phyloP scores from a whole-genome alignment of 2,329 filamentous ascomycete genomes.

The Colletotrichum sp. region DNA sequence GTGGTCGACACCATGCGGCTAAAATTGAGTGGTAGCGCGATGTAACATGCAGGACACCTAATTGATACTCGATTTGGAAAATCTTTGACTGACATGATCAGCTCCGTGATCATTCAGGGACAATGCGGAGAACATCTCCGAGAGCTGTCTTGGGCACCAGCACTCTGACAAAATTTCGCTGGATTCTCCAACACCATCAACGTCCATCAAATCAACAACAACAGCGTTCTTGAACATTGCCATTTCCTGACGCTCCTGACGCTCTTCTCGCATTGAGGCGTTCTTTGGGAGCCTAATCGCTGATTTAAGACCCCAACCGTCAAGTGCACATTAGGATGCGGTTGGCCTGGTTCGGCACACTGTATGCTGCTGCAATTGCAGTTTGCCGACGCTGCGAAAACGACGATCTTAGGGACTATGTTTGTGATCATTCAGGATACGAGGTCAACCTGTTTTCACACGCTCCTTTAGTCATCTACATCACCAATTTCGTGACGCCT shows the following conservation, averaged over 20 bases:
- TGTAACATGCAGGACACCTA: not conserved
- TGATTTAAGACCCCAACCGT: not conserved
- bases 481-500: constrained; percentile 39
- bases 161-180: not conserved
- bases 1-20: not conserved
- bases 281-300: not conserved
- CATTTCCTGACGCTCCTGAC: not conserved
- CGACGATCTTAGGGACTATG: constrained; percentile 12
- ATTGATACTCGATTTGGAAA: not conserved
- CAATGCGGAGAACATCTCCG: not conserved
- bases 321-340: not conserved
- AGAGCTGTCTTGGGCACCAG: not conserved
- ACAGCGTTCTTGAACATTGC: not conserved
- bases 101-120: not conserved
- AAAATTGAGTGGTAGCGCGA: not conserved
- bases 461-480: constrained; percentile 44
- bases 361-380: not conserved
- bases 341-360: not conserved
- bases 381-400: not conserved
- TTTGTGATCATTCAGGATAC: constrained; percentile 36
- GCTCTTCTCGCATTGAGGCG: not conserved
- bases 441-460: constrained; percentile 36
- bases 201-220: not conserved
- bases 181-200: not conserved
- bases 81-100: not conserved